Evolutionary conservation across 176 grass and related monocot genomes (phyloP).

Genomic region (Rhynchospora breviuscula): DNA sequence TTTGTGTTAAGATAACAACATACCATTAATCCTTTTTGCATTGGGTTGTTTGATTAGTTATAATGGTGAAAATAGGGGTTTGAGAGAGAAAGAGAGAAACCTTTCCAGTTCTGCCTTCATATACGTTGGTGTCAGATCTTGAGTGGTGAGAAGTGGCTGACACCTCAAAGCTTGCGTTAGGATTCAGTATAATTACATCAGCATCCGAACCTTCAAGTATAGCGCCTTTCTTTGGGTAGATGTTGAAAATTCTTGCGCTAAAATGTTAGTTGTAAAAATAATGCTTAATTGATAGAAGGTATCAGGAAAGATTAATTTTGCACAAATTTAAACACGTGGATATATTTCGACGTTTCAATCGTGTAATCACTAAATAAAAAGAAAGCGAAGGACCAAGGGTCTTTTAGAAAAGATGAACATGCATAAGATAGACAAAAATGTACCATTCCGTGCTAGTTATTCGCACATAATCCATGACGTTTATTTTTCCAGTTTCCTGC

Average conservation of each 20-base stretch:
- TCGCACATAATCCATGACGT: slow-evolving; percentile 76
- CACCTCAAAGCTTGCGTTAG: slow-evolving; percentile 59
- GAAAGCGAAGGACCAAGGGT: background rate
- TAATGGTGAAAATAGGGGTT: background rate
- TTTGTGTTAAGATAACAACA: background rate
- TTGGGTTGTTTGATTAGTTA: background rate
- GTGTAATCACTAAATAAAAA: background rate
- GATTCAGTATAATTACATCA: slow-evolving; percentile 84
- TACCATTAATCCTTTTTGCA: background rate
- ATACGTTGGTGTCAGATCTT: slow-evolving; percentile 77
- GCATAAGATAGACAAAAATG: background rate
- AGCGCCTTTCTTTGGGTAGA: slow-evolving; percentile 85
- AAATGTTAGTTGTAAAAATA: slow-evolving; percentile 8
- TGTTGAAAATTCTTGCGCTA: slow-evolving; percentile 93
- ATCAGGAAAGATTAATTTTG: background rate
- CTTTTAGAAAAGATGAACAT: background rate
- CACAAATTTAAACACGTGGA: background rate
- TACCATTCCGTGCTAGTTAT: slow-evolving; percentile 95
- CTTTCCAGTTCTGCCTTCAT: slow-evolving; percentile 76
- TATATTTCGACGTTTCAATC: background rate
- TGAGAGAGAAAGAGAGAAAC: slow-evolving; percentile 27
- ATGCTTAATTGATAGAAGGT: background rate
- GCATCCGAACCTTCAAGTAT: slow-evolving; percentile 90
- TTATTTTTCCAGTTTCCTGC: slow-evolving; percentile 70
- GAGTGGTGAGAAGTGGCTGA: slow-evolving; percentile 63